phyloP scores from a whole-genome alignment of 2,329 filamentous ascomycete species.

The Iodosphaeria phyllophila region DNA sequence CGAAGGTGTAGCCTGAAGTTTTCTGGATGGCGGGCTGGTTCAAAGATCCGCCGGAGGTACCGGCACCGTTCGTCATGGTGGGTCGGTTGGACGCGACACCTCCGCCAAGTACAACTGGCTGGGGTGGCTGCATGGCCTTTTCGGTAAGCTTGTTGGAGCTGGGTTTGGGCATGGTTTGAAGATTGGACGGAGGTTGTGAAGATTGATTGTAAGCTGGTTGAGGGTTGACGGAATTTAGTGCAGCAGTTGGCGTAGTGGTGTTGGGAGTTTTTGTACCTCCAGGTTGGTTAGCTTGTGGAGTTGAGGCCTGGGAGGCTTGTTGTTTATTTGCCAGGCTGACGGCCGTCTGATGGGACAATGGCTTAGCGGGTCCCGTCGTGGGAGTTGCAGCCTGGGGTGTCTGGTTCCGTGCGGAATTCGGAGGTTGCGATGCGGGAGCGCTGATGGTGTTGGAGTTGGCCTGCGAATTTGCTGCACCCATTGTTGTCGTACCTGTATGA shows the following conservation, averaged over 20 bases:
- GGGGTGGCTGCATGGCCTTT: constrained; percentile 47
- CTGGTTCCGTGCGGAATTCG: constrained; percentile 25
- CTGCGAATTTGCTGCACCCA: too few relatives aligned
- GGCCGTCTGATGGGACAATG: constrained; percentile 11
- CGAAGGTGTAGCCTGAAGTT: constrained; percentile 67
- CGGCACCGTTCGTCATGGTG: constrained; percentile 65
- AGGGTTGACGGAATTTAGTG: too few relatives aligned
- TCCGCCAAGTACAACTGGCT: constrained; percentile 52
- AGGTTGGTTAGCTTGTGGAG: constrained; percentile 6
- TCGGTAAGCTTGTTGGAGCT: constrained; percentile 65
- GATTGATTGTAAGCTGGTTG: too few relatives aligned
- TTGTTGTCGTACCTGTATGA: too few relatives aligned
- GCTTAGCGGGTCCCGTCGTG: constrained; percentile 6
- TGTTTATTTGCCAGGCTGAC: constrained; percentile 11
- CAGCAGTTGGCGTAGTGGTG: constrained; percentile 9
- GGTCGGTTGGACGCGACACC: constrained; percentile 50
- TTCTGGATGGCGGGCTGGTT: constrained; percentile 72
- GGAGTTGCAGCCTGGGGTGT: constrained; percentile 22
- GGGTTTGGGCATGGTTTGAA: constrained; percentile 33
- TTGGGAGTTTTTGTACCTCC: constrained; percentile 11
- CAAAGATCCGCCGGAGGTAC: constrained; percentile 64
- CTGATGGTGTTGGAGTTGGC: constrained; percentile 16
- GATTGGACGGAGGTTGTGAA: too few relatives aligned
- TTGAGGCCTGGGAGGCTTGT: constrained; percentile 2
- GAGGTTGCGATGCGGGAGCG: constrained; percentile 12